Evolutionary conservation across 2,329 filamentous ascomycete genomes (phyloP), one percentile per base, ranked within the genome.

Genomic region (Aspergillus hortae): DNA sequence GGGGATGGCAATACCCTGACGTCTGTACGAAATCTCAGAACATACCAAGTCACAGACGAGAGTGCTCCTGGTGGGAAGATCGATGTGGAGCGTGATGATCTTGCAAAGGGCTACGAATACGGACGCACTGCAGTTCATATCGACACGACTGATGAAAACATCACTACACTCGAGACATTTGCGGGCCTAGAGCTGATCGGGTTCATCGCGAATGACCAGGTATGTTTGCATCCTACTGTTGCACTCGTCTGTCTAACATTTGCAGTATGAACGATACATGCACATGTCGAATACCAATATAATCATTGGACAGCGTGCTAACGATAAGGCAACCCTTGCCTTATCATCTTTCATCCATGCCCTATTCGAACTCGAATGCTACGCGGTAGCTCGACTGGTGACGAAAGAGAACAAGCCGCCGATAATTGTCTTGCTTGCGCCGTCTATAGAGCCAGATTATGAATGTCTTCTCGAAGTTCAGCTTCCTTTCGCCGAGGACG

Each of bases 21-120:
- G 0, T 80, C 81, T 1, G 88, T 97, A n/a, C 87, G 85, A 61
- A 87, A 83, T 53, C 79, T 86, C n/a, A 84, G 89, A 40, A 84
- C 84, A 1, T 99, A 97, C 71, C 87, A 87, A 62, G 82, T 97
- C 53, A 82, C 86, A 35, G 89, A 96, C 55, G 81, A 87, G 4
- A 77, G 81, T 36, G 85, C 85, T 0, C 85, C 87, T 0, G 90
- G 89, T 14, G 88, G 89, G 11, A 95, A 92, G 72, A 81, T 80
- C 49, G 90, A 96, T 48, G 85, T 99, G 23, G 84, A 88, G 25
- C 84, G 85, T 52, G 91, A 95, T 12, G 83, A 90, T 14, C 79
- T 99, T 35, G 90, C 90, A n/a, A 95, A 91, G 68, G 94, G 94
- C 0, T 99, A 92, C 64, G 86, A 90, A 64, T 99, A 99, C 67